Evolutionary conservation across 2,329 filamentous ascomycete genomes (phyloP).

Genomic region (Graphilbum sp.): DNA sequence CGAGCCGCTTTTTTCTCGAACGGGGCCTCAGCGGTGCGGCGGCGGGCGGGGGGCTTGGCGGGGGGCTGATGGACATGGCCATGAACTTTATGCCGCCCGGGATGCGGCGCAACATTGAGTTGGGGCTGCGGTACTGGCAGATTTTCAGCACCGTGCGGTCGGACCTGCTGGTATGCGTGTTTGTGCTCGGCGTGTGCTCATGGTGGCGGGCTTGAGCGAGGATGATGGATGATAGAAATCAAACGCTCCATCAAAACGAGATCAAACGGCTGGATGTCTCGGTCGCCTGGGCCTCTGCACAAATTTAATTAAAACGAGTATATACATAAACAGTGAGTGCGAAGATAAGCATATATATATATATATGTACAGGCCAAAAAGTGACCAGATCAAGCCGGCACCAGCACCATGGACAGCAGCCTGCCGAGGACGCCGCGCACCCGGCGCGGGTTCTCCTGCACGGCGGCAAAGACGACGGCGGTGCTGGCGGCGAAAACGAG

Average conservation of each 20-base stretch:
- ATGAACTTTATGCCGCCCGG: conserved; percentile 50
- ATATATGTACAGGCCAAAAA: not conserved
- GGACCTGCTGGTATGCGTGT: conserved; percentile 62
- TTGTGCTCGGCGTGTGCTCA: conserved; percentile 48
- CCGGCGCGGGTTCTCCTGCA: conserved; percentile 41
- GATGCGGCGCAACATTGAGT: conserved; percentile 42
- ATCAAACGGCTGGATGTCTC: too few species aligned
- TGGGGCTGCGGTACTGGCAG: conserved; percentile 47
- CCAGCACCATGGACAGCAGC: conserved; percentile 22
- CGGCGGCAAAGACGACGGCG: conserved; percentile 53
- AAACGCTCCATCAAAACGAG: too few species aligned
- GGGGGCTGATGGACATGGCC: conserved; percentile 40
- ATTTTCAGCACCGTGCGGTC: conserved; percentile 56
- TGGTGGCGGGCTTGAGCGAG: conserved; percentile 21
- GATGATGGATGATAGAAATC: not conserved
- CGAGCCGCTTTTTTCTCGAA: conserved; percentile 54
- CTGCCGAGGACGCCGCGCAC: conserved; percentile 55
- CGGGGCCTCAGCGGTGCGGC: conserved; percentile 22
- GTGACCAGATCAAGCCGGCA: not conserved
- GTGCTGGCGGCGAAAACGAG: conserved; percentile 49
- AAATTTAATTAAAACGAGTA: too few species aligned
- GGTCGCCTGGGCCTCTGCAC: too few species aligned
- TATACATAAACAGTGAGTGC: too few species aligned
- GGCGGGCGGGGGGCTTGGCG: conserved; percentile 14
- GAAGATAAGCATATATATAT: too few species aligned